A percentile compares a stretch with the other conserved stretches of the same genome.
Conservation (phyloP, 2,329 filamentous ascomycete genomes). For the Talaromyces sp. region DNA sequence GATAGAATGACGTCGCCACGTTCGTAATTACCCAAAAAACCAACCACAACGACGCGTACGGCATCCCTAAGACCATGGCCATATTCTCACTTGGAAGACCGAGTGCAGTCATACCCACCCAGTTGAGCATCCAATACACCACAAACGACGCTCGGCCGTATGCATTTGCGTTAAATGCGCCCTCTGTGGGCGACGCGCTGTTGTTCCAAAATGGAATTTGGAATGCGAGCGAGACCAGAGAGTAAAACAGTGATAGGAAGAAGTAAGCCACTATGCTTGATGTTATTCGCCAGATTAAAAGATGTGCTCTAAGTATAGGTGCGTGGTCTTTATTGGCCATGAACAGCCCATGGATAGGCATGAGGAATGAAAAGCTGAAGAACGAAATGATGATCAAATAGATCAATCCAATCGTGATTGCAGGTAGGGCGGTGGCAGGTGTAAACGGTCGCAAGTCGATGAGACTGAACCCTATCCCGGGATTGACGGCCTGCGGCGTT, state of each 20-base stretch:
- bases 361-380: constrained; percentile 63
- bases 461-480: constrained; percentile 54
- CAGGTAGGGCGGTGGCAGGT: constrained; percentile 54
- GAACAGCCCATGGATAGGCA: constrained; percentile 61
- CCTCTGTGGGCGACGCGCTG: constrained; percentile 44
- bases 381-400: constrained; percentile 67
- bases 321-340: constrained; percentile 52
- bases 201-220: constrained; percentile 58
- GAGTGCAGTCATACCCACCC: constrained; percentile 60
- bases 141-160: constrained; percentile 59
- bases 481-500: constrained; percentile 54
- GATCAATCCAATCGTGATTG: constrained; percentile 62
- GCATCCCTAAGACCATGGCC: constrained; percentile 59
- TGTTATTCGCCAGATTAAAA: constrained; percentile 57
- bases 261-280: constrained; percentile 59
- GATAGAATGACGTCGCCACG: constrained; percentile 58
- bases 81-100: constrained; percentile 64
- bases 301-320: constrained; percentile 56
- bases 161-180: constrained; percentile 49
- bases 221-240: constrained; percentile 61
- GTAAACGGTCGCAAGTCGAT: constrained; percentile 60
- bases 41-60: constrained; percentile 61
- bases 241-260: constrained; percentile 62
- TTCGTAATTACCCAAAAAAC: constrained; percentile 69
- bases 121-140: constrained; percentile 64